Percentiles rank a stretch among this genome's conserved stretches.
Evolutionary conservation across 2,329 filamentous ascomycete species (phyloP).

Genomic region (Canariomyces notabilis): DNA sequence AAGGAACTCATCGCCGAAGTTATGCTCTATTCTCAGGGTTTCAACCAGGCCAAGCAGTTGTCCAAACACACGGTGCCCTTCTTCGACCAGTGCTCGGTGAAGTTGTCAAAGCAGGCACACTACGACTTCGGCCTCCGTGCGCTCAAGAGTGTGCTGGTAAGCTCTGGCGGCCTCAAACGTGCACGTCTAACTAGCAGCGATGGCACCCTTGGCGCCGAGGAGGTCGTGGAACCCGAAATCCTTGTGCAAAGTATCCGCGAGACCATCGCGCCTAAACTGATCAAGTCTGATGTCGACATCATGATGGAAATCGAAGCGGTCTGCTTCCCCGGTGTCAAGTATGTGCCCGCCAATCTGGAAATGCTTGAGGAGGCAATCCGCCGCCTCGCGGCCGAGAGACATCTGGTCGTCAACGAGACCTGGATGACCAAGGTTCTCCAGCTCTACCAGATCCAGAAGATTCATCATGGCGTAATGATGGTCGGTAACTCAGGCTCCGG

Average conservation of each 20-base stretch:
- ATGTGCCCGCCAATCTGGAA: conserved; percentile 81
- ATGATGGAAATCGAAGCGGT: conserved; percentile 79
- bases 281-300: conserved; percentile 82
- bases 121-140: conserved; percentile 98
- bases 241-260: conserved; percentile 98
- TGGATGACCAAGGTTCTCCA: conserved; percentile 99
- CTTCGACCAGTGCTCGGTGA: conserved; percentile 82
- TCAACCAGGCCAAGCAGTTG: conserved; percentile 89
- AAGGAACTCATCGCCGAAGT: conserved; percentile 99
- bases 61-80: conserved; percentile 97
- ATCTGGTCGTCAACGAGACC: conserved; percentile 83
- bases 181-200: conserved; percentile 60
- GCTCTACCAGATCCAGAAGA: conserved; percentile 94
- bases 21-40: conserved; percentile 99
- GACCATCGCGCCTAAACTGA: conserved; percentile 95
- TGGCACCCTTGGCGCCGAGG: conserved; percentile 58
- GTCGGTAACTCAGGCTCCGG: conserved; percentile 96
- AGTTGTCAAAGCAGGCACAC: conserved; percentile 91
- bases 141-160: conserved; percentile 96
- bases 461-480: conserved; percentile 99
- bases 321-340: conserved; percentile 89
- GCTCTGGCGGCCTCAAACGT: conserved; percentile 93
- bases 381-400: conserved; percentile 74
- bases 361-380: conserved; percentile 76
- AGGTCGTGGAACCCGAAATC: conserved; percentile 87